Conservation (phyloP, 805 yeast genomes). For the Yarrowia bubula region DNA sequence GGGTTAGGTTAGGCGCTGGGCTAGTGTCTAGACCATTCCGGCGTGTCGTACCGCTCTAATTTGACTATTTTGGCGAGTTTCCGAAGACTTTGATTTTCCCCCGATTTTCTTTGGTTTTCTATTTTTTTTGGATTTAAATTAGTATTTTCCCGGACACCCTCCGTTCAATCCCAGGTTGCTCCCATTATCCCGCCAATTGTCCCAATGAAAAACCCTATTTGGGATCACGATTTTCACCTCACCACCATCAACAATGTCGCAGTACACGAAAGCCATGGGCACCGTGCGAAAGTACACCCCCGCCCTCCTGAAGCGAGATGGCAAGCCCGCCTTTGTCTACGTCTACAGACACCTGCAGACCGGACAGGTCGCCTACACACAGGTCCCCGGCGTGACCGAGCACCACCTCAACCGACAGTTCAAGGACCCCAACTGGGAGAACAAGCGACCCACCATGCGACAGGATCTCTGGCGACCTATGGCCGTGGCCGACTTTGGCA, state of each 20-base stretch:
- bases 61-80: background rate
- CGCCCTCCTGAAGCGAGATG: conserved; percentile 10
- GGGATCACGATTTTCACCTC: conserved; percentile 1
- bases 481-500: conserved; percentile 72
- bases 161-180: background rate
- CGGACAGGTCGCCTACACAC: conserved; percentile 89
- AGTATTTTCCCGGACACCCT: background rate
- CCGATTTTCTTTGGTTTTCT: background rate
- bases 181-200: background rate
- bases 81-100: background rate
- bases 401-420: conserved; percentile 64
- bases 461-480: conserved; percentile 87
- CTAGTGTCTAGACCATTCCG: too few species aligned
- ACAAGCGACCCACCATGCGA: conserved; percentile 74
- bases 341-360: conserved; percentile 80
- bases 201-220: background rate
- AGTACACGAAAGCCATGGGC: conserved; percentile 26
- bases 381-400: conserved; percentile 58
- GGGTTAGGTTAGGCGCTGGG: too few species aligned
- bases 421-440: conserved; percentile 84
- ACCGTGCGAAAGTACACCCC: conserved; percentile 25
- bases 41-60: too few species aligned
- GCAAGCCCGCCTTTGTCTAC: conserved; percentile 63
- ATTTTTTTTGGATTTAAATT: too few species aligned
- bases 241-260: background rate